Evolutionary conservation across 352 stramenopile species (phyloP).

Genomic region (Phytophthora pluvialis): DNA sequence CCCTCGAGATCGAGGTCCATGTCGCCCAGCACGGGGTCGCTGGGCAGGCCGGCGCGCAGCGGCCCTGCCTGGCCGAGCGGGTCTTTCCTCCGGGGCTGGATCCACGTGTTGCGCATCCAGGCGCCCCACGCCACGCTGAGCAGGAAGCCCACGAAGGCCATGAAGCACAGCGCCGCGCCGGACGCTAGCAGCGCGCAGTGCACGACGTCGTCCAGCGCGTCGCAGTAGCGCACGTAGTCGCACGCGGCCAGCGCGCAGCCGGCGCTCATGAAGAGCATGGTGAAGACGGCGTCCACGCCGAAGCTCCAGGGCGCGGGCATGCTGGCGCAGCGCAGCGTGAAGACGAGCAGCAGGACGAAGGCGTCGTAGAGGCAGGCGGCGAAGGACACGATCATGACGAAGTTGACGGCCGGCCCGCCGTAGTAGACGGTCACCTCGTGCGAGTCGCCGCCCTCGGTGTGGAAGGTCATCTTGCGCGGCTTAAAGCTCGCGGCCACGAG

Average conservation of each 20-base stretch:
- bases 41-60: neutral
- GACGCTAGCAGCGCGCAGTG: conserved; percentile 58
- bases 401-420: conserved; percentile 63
- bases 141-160: conserved; percentile 67
- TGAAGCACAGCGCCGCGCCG: conserved; percentile 58
- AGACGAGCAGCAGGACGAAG: conserved; percentile 59
- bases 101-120: conserved; percentile 52
- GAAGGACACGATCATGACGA: conserved; percentile 70
- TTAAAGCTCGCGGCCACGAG: conserved; percentile 62
- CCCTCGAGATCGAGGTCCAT: conserved; percentile 32
- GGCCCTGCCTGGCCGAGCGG: conserved; percentile 7
- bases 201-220: conserved; percentile 44
- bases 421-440: conserved; percentile 61
- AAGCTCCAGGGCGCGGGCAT: conserved; percentile 58
- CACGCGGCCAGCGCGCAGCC: conserved; percentile 63
- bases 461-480: conserved; percentile 33
- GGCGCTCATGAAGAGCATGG: conserved; percentile 72
- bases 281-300: conserved; percentile 64
- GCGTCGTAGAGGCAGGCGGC: conserved; percentile 55
- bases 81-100: conserved; percentile 30
- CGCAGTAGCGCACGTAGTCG: conserved; percentile 76
- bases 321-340: conserved; percentile 32
- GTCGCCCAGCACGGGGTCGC: conserved; percentile 27
- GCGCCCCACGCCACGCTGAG: conserved; percentile 65
- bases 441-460: conserved; percentile 4